phyloP scores from a whole-genome alignment of 129 eudicot genomes.

The Chrysanthemum lavandulifolium region DNA sequence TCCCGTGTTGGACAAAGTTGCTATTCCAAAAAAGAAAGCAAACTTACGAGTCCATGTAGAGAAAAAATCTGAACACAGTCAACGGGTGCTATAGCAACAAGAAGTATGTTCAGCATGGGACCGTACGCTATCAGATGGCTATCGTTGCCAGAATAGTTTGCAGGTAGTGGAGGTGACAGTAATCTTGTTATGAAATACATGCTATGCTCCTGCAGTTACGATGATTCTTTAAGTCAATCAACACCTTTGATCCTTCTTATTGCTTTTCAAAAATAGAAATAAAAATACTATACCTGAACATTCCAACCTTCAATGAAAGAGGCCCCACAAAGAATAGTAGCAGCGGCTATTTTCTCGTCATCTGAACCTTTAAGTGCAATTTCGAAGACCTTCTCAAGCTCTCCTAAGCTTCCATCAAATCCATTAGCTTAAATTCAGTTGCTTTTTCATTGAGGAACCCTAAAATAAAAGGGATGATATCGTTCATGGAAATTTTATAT shows the following conservation, averaged over 20 bases:
- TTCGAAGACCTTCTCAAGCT: constrained; percentile 90
- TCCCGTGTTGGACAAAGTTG: too few species aligned
- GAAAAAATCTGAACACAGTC: constrained; percentile 96
- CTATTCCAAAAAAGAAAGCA: background rate
- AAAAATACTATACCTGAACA: constrained; percentile 57
- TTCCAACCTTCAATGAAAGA: constrained; percentile 87
- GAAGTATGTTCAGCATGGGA: constrained; percentile 84
- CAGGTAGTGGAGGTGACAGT: constrained; percentile 74
- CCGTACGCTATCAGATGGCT: constrained; percentile 83
- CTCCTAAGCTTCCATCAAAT: constrained; percentile 97
- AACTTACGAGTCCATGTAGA: constrained; percentile 85
- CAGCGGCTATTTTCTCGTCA: constrained; percentile 92
- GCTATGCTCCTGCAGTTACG: constrained; percentile 76
- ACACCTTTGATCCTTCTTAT: background rate
- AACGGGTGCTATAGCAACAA: constrained; percentile 82
- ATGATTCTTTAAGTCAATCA: constrained; percentile 18
- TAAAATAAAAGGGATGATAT: constrained; percentile 12
- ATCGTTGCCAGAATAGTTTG: constrained; percentile 58
- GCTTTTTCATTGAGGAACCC: constrained; percentile 35
- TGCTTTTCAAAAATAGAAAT: background rate
- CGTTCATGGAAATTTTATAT: constrained; percentile 2
- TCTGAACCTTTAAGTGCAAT: constrained; percentile 80
- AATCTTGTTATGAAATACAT: constrained; percentile 78
- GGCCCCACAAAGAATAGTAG: constrained; percentile 87
- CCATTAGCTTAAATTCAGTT: constrained; percentile 92